Conservation (phyloP, 2,329 filamentous ascomycete species). For the Hortaea sp. region DNA sequence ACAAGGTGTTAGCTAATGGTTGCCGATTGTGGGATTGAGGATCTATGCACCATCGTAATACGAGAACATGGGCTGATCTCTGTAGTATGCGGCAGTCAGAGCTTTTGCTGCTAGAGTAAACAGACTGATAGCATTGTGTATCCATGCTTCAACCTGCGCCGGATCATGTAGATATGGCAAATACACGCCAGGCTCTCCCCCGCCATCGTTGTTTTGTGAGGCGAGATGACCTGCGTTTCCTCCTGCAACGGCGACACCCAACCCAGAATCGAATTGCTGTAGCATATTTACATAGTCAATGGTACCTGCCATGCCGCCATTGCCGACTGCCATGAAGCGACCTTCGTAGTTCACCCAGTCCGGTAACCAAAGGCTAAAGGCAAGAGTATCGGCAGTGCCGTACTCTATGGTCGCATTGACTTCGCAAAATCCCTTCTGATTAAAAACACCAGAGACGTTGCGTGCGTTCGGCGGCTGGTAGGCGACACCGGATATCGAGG, state of each 20-base stretch:
- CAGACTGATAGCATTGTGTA: conserved; percentile 28
- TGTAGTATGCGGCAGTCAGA: conserved; percentile 27
- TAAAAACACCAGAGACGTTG: conserved; percentile 12
- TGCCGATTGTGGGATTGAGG: no score
- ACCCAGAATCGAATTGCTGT: conserved; percentile 15
- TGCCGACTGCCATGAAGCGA: conserved; percentile 21
- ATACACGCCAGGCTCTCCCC: conserved; percentile 10
- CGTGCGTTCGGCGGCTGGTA: conserved; percentile 8
- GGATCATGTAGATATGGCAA: conserved; percentile 19
- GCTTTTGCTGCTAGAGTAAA: conserved; percentile 23
- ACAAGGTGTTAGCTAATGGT: no score
- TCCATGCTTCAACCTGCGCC: conserved; percentile 25
- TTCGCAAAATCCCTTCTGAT: conserved; percentile 16
- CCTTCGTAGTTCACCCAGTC: conserved; percentile 11
- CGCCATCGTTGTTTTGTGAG: conserved; percentile 14
- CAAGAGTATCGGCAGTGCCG: conserved; percentile 11
- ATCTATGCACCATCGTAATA: conserved; percentile 26
- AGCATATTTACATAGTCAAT: conserved; percentile 17
- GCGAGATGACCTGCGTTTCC: conserved; percentile 19
- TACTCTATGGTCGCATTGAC: conserved; percentile 15
- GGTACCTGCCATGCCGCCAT: conserved; percentile 20
- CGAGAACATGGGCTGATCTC: conserved; percentile 19
- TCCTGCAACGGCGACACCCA: conserved; percentile 18
- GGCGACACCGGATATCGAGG: conserved; percentile 10
- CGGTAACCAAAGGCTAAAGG: conserved; percentile 18